Base-by-base conservation (phyloP, 805 yeast genomes). In the Tanozyma kutaoensis region DNA sequence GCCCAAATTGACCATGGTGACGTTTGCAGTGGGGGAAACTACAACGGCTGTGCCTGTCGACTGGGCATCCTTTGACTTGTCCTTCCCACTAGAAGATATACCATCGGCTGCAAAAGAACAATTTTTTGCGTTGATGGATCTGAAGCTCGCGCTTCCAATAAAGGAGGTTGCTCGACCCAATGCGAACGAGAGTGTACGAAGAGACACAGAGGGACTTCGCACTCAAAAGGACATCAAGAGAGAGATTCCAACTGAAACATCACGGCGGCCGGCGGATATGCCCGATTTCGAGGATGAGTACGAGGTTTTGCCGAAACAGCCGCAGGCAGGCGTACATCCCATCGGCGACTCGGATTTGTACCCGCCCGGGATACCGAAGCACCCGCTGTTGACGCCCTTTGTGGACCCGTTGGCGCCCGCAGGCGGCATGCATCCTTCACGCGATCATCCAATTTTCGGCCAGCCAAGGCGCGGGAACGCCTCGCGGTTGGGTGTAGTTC, bases 271-370 rank as follows among this genome's bases (percentile, higher is more conserved):
- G 2, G 28, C 38, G 13, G 66, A 60, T 36, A 57, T 66, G 44
- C 76, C 76, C 1, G 67, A 55, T 19, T 70, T 66, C 32, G 72
- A 66, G 14, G 72, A 66, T 38, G 76, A 70, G 35, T 60, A 58
- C 28, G 67, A 69, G 36, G 42, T 57, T 20, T 30, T 30, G 47
- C 22, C 35, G 32, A 26, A 29, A 30, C 15, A 17, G 19, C 19
- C 28, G 34, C 5, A 24, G 20, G 9, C 26, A 18, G 35, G 29
- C 14, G 33, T 35, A 12, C 55, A 59, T 4, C 28, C 56, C 0
- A 55, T 67, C 21, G 79, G 78, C 0, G 64, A 59, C 18, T 42
- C 55, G 9, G 79, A 72, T 40, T 45, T 69, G 23, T 53, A 64
- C 32, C 77, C 76, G 2, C 37, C 58, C 26, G 51, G 64, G 16